Conservation (phyloP, 305 asterid species). For the Fraxinus albicans region DNA sequence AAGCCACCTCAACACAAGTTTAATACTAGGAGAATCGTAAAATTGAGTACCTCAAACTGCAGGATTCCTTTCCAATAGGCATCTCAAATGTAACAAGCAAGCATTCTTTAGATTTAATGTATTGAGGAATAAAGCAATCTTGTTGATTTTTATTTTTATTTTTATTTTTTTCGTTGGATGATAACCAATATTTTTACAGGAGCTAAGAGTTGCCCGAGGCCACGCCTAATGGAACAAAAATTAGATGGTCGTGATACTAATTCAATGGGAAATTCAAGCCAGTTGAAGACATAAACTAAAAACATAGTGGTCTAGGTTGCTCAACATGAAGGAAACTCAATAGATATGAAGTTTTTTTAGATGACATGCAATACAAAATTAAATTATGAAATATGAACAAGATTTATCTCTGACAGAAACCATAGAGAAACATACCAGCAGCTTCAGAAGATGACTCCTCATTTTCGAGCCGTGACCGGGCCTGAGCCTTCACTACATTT, state of each 20-base stretch:
- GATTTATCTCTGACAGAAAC: not conserved
- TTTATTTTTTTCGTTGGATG: not conserved
- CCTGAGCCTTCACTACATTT: conserved; percentile 48
- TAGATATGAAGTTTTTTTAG: not conserved
- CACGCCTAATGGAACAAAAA: not conserved
- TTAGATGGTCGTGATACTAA: not conserved
- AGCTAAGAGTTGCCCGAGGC: not conserved
- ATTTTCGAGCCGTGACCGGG: conserved; percentile 68
- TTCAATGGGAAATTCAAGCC: not conserved
- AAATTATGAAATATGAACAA: not conserved
- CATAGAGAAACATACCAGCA: conserved; percentile 47
- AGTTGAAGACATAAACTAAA: not conserved
- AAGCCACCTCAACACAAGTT: not conserved
- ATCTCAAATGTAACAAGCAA: not conserved
- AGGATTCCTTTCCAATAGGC: not conserved
- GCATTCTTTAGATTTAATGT: not conserved
- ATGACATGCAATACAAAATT: not conserved
- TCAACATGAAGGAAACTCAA: not conserved
- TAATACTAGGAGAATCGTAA: not conserved
- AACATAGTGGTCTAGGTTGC: not conserved
- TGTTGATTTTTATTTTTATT: not conserved
- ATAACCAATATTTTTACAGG: not conserved
- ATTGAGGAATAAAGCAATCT: not conserved
- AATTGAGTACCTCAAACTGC: not conserved
- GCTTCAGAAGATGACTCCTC: conserved; percentile 78